phyloP scores from a whole-genome alignment of 129 eudicot genomes.

The Daucus carota region DNA sequence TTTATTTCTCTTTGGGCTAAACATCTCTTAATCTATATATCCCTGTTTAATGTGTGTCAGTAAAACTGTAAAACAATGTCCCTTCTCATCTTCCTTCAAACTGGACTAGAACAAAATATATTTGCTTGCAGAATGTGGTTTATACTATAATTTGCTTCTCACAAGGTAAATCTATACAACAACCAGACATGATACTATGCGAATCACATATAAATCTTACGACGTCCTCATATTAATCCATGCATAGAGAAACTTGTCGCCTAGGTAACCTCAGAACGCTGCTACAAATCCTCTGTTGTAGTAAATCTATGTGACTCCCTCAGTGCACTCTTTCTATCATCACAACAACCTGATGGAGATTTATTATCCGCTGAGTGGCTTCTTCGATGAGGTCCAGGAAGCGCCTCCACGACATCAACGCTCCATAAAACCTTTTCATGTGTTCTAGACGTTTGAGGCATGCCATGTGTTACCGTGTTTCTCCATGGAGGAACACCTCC shows the following conservation, averaged over 20 bases:
- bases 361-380: neutral
- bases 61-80: neutral
- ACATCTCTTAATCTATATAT: neutral
- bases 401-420: conserved; percentile 44
- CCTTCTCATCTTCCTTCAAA: no score
- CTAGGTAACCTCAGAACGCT: neutral
- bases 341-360: neutral
- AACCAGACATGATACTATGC: neutral
- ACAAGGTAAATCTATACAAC: no score
- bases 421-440: conserved; percentile 51
- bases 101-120: no score
- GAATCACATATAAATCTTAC: neutral
- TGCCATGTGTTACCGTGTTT: conserved; percentile 52
- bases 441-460: conserved; percentile 27
- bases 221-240: neutral
- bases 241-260: neutral
- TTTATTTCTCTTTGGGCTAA: neutral
- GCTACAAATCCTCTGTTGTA: neutral
- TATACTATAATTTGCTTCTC: neutral
- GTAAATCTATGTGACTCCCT: neutral
- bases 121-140: neutral
- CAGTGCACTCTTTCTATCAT: neutral
- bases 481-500: conserved; percentile 75
- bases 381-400: conserved; percentile 21
- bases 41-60: neutral